phyloP scores from a whole-genome alignment of 805 yeast genomes.

The Starmerella kuoi region DNA sequence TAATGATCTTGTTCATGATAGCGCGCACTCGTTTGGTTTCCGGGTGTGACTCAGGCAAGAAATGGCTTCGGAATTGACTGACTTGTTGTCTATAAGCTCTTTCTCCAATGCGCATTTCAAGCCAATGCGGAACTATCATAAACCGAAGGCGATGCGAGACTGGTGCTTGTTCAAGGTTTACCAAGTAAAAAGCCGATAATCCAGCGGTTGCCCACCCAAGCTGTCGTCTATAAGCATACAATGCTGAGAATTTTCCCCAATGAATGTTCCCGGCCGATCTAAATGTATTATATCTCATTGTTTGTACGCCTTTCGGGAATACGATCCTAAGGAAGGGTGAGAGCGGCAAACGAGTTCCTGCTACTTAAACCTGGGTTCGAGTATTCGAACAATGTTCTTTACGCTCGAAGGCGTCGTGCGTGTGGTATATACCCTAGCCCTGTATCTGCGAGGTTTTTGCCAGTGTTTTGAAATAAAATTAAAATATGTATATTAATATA shows the following conservation, averaged over 20 bases:
- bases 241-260: constrained; percentile 11
- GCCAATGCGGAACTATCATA: constrained; percentile 54
- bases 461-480: no score
- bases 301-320: background rate
- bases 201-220: constrained; percentile 25
- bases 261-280: constrained; percentile 24
- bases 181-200: constrained; percentile 32
- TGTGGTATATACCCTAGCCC: no score
- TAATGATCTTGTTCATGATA: constrained; percentile 53
- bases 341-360: no score
- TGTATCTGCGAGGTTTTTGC: no score
- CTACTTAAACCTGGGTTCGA: no score
- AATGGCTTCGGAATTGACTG: constrained; percentile 37
- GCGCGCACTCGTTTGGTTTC: constrained; percentile 41
- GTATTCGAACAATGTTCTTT: no score
- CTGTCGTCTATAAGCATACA: constrained; percentile 14
- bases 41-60: constrained; percentile 58
- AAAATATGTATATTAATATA: no score
- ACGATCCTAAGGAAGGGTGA: no score
- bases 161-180: constrained; percentile 68
- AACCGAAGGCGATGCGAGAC: constrained; percentile 61
- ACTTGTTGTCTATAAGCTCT: constrained; percentile 51
- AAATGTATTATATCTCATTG: constrained; percentile 21
- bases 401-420: no score
- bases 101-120: constrained; percentile 54